Conservation (phyloP, 2,329 filamentous ascomycete species). For the Tolypocladium tropicale region DNA sequence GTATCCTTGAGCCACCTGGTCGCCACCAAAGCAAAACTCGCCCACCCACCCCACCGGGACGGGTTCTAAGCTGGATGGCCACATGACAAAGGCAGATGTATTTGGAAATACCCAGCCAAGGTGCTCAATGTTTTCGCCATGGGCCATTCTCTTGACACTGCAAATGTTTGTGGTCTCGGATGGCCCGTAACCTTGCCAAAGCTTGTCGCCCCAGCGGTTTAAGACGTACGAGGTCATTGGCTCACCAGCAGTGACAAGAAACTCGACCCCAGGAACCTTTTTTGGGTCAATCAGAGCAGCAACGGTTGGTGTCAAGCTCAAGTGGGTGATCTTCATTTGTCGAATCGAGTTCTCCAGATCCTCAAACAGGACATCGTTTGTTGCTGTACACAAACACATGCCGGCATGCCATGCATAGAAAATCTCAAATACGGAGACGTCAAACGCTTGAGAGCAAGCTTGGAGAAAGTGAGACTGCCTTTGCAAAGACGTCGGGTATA, state of each 20-base stretch:
- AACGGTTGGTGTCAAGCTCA: conserved; percentile 79
- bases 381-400: conserved; percentile 67
- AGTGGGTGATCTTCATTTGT: conserved; percentile 57
- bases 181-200: conserved; percentile 77
- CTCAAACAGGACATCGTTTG: conserved; percentile 62
- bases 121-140: conserved; percentile 54
- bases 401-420: conserved; percentile 75
- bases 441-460: conserved; percentile 75
- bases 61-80: conserved; percentile 31
- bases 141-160: conserved; percentile 55
- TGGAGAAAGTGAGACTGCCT: conserved; percentile 57
- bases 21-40: conserved; percentile 78
- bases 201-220: conserved; percentile 53
- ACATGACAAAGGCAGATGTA: conserved; percentile 61
- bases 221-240: conserved; percentile 64
- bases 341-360: conserved; percentile 62
- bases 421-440: conserved; percentile 84
- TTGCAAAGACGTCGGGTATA: conserved; percentile 47
- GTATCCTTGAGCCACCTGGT: conserved; percentile 70
- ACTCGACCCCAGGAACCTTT: conserved; percentile 60
- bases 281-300: conserved; percentile 61
- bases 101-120: conserved; percentile 68
- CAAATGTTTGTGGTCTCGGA: conserved; percentile 86
- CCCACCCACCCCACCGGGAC: conserved; percentile 65
- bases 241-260: conserved; percentile 75